Conservation (phyloP, 2,329 filamentous ascomycete species). For the Claviceps sp. region DNA sequence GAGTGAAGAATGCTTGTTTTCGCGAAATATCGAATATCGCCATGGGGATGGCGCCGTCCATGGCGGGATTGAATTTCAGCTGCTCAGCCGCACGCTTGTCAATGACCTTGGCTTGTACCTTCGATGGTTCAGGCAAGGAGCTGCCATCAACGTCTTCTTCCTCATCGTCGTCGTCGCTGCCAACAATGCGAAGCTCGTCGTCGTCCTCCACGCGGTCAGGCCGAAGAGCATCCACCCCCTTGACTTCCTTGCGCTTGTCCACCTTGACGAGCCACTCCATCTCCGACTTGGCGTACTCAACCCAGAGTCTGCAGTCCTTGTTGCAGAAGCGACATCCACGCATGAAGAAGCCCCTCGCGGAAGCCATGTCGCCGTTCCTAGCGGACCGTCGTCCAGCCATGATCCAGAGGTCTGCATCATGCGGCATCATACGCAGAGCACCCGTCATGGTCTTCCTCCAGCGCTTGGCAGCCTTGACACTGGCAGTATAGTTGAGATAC, state of each 20-base stretch:
- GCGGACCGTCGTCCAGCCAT: constrained; percentile 70
- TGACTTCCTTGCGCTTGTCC: constrained; percentile 52
- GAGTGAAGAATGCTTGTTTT: constrained; percentile 59
- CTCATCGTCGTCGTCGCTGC: constrained; percentile 32
- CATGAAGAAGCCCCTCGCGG: constrained; percentile 74
- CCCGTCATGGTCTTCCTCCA: constrained; percentile 52
- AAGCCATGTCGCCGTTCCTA: constrained; percentile 71
- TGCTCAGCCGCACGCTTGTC: constrained; percentile 31
- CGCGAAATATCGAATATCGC: constrained; percentile 81
- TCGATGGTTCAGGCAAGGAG: constrained; percentile 31
- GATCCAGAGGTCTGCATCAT: constrained; percentile 73
- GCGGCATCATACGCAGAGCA: constrained; percentile 74
- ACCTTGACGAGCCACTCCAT: constrained; percentile 84
- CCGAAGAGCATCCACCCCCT: constrained; percentile 24
- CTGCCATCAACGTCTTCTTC: constrained; percentile 29
- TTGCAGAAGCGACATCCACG: constrained; percentile 83
- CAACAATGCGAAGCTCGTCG: constrained; percentile 29
- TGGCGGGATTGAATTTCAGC: constrained; percentile 63
- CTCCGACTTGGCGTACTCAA: constrained; percentile 83
- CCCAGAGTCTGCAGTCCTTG: constrained; percentile 59
- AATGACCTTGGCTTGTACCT: constrained; percentile 28
- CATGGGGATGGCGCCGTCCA: constrained; percentile 85
- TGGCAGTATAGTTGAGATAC: constrained; percentile 70
- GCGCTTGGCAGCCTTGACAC: constrained; percentile 50
- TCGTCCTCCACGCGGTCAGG: constrained; percentile 36